Evolutionary conservation across 1,284 basidiomycete genomes (phyloP).

Genomic region (Boletus hoseneyae): DNA sequence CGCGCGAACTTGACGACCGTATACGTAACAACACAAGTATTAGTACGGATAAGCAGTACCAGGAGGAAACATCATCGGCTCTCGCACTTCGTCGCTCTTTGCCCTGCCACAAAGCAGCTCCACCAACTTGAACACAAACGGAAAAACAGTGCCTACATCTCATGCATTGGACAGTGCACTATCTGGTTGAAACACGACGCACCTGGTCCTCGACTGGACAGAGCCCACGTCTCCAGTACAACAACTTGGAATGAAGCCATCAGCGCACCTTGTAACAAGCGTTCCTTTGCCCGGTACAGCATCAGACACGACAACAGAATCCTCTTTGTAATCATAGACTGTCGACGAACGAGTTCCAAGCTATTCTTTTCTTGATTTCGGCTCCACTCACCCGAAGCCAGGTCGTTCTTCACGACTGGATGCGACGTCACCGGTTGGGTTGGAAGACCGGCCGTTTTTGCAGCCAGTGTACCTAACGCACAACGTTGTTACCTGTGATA

Average conservation of each 20-base stretch:
- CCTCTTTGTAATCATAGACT: constrained; percentile 79
- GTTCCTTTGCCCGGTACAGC: constrained; percentile 40
- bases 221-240: constrained; percentile 1
- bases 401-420: constrained; percentile 65
- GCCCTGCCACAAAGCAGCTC: constrained; percentile 64
- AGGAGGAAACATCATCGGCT: constrained; percentile 76
- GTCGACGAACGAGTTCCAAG: constrained; percentile 2
- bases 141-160: constrained; percentile 64
- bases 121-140: constrained; percentile 72
- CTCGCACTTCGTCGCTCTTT: constrained; percentile 64
- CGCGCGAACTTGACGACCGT: constrained; percentile 8
- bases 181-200: constrained; percentile 16
- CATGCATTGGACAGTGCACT: background rate
- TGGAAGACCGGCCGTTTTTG: constrained; percentile 60
- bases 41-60: constrained; percentile 40
- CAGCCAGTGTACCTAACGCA: constrained; percentile 60
- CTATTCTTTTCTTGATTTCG: background rate
- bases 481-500: background rate
- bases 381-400: constrained; percentile 50
- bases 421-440: constrained; percentile 75
- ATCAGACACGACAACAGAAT: constrained; percentile 68
- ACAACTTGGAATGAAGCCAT: background rate
- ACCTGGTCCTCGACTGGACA: constrained; percentile 73
- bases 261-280: constrained; percentile 67
- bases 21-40: constrained; percentile 16